A percentile compares a stretch with the other conserved stretches of the same genome.
Evolutionary conservation across 768 basidiomycete genomes (phyloP).

Genomic region (Gelatoporia subvermispora): DNA sequence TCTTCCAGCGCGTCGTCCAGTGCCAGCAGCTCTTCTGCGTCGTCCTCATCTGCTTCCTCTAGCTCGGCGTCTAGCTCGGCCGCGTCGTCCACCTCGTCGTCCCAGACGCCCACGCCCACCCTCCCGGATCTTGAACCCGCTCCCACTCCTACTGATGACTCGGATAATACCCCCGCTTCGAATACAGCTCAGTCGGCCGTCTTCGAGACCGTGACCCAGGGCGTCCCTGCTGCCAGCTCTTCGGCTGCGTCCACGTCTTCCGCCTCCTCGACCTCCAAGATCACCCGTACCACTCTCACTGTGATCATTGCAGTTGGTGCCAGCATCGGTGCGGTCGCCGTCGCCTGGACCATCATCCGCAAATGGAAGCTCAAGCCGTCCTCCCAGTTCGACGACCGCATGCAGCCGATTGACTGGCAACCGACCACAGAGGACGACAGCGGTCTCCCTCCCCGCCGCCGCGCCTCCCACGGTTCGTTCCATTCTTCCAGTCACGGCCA

Average conservation of each 20-base stretch:
- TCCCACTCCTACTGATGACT: background rate
- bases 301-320: slow-evolving; percentile 68
- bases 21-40: slow-evolving; percentile 5
- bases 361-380: slow-evolving; percentile 89
- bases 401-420: slow-evolving; percentile 87
- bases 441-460: slow-evolving; percentile 46
- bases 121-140: slow-evolving; percentile 2
- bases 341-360: slow-evolving; percentile 87
- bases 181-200: slow-evolving; percentile 1
- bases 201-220: slow-evolving; percentile 2
- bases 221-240: slow-evolving; percentile 11
- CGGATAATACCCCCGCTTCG: background rate
- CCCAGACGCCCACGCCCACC: slow-evolving; percentile 7
- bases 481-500: slow-evolving; percentile 43
- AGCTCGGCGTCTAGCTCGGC: background rate
- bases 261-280: slow-evolving; percentile 27
- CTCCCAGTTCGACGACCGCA: slow-evolving; percentile 73
- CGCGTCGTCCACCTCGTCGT: slow-evolving; percentile 2
- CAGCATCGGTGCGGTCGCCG: slow-evolving; percentile 59
- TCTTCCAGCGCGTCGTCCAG: slow-evolving; percentile 13
- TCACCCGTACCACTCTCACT: slow-evolving; percentile 43
- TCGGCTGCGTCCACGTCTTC: slow-evolving; percentile 24
- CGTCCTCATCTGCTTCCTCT: slow-evolving; percentile 4
- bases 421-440: slow-evolving; percentile 49
- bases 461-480: slow-evolving; percentile 58